Evolutionary conservation across 768 basidiomycete species (phyloP).

Genomic region (Phylloporus arenicola): DNA sequence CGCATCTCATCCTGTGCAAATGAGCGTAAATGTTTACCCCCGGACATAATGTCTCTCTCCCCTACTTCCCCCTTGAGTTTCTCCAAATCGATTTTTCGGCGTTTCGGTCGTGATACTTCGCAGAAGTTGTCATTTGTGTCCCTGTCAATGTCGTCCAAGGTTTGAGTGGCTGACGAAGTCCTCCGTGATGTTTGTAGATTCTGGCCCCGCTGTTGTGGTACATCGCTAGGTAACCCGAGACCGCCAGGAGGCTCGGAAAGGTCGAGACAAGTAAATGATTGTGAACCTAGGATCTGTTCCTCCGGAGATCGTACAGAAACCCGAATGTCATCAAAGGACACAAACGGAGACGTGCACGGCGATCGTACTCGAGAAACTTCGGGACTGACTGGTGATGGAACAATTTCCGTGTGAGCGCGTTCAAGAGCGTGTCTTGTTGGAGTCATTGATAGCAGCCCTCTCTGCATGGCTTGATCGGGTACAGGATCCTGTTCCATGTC

Average conservation of each 20-base stretch:
- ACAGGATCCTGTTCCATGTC: conserved; percentile 5
- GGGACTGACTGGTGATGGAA: background rate
- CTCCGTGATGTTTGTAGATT: background rate
- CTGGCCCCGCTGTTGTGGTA: background rate
- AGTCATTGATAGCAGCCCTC: background rate
- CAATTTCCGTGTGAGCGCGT: conserved; percentile 1
- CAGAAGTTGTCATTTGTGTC: conserved; percentile 2
- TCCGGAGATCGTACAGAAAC: background rate
- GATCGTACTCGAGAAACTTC: background rate
- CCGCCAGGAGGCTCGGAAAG: background rate
- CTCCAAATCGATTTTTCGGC: conserved; percentile 11
- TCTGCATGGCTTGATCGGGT: background rate
- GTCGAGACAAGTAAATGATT: conserved; percentile 15
- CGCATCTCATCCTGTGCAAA: background rate
- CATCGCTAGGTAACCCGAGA: background rate
- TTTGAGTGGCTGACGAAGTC: background rate
- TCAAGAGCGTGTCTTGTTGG: background rate
- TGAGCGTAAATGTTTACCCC: background rate
- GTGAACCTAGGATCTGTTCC: background rate
- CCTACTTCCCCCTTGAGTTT: background rate
- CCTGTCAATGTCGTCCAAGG: background rate
- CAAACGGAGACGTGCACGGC: conserved; percentile 13
- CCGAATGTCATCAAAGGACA: conserved; percentile 4
- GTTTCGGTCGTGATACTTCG: conserved; percentile 9
- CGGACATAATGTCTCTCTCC: background rate